Evolutionary conservation across 2,329 filamentous ascomycete species (phyloP), one percentile per base, ranked within the genome.

Genomic region (Mariannaea sp.): DNA sequence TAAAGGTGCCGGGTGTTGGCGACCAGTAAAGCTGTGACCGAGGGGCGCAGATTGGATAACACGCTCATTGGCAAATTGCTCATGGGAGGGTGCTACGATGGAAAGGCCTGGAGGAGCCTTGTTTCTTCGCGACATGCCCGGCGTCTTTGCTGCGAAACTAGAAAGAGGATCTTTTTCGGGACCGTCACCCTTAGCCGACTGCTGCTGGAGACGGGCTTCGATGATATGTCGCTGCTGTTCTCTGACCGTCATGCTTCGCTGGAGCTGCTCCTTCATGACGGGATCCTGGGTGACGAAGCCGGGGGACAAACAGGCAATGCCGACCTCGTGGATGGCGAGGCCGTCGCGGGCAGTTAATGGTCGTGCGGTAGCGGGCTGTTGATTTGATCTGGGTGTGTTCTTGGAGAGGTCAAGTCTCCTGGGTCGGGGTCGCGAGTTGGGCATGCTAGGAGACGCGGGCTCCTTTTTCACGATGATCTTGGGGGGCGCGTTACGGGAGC

Each of bases 381-480:
- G 78, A 50, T 77, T 80, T 29, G 80, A 78, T 55, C 74, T 79
- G 26, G 77, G 75, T 1, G 75, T 75, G 63, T 82, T 82, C 70
- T 86, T 87, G 58, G 89, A 90, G 26, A 95, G 81, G 71, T 94
- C 89, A 52, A 95, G 81, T 68, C 85, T 87, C 67, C 88, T 83
- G 12, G 90, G 90, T 53, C 90, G 83, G 67, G 90, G 90, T 45
- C 89, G 83, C 48, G 88, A 83, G 55, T 85, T 83, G 46, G 85
- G 80, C 67, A 94, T 84, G 59, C 88, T 88, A 48, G 93, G 93
- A 40, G 93, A 97, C 35, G 88, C 84, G 27, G 92, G 92, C 73
- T 99, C 94, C 75, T 97, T 97, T 80, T 97, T 97, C 55, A 99
- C 92, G 60, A 96, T 82, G 58, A 97, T 95, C 75, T 90, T 92